These are phyloP conservation scores for Marchantia polymorpha DNA, from an alignment of 225 moss, liverwort and hornwort genomes.

Conservation along the genomic window DNA sequence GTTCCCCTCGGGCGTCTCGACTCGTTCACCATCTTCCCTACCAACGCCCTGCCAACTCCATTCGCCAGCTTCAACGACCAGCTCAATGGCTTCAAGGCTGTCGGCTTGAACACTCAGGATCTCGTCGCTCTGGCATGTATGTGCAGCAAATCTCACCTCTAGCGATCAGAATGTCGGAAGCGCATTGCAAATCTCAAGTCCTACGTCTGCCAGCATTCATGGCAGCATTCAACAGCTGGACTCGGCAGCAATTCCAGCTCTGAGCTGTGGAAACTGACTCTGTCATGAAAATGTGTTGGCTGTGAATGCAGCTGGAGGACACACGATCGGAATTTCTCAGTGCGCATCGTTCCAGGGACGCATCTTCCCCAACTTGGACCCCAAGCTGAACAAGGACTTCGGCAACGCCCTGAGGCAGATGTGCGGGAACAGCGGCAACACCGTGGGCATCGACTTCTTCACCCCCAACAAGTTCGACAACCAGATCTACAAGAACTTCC, in stretches of 20 bases:
- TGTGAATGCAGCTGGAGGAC: conserved; percentile 40
- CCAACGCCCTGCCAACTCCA: conserved; percentile 30
- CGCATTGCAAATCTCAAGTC: not conserved
- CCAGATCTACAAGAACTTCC: conserved; percentile 47
- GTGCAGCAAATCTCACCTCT: not conserved
- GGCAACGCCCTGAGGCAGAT: conserved; percentile 35
- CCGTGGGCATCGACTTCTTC: conserved; percentile 43
- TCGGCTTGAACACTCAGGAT: conserved; percentile 7
- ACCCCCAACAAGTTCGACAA: conserved; percentile 52
- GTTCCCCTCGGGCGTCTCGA: conserved; percentile 31
- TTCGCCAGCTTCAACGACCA: conserved; percentile 23
- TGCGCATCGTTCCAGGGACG: conserved; percentile 52
- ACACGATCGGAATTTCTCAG: conserved; percentile 54
- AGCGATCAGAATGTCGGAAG: not conserved
- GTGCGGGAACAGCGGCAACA: conserved; percentile 44
- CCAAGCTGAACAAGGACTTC: conserved; percentile 34
- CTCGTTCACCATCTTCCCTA: conserved; percentile 36
- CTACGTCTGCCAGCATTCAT: not conserved
- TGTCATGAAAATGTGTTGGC: not conserved
- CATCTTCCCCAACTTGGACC: conserved; percentile 35
- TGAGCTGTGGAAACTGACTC: not conserved
- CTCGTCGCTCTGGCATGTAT: conserved; percentile 27
- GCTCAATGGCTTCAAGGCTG: not conserved
- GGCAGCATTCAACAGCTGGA: not conserved
- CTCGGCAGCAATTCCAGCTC: not conserved